Conservation (phyloP, 768 basidiomycete species). For the Mycena galopus region DNA sequence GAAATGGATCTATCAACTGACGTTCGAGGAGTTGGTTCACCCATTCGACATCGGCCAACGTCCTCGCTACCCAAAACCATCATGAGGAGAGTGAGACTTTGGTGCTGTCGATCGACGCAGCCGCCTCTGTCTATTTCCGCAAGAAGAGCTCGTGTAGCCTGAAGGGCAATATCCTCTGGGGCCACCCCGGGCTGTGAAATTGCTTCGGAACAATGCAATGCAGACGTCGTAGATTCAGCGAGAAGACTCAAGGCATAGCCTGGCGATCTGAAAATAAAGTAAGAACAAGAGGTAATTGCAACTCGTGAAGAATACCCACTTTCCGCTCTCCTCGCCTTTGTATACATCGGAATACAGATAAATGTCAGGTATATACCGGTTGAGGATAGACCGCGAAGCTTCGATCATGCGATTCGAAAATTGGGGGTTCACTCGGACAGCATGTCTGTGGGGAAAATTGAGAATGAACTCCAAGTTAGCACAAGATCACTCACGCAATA, state of each 20-base stretch:
- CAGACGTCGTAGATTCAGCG: slow-evolving; percentile 93
- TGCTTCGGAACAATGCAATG: slow-evolving; percentile 89
- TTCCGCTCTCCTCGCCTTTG: slow-evolving; percentile 97
- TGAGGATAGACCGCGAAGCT: slow-evolving; percentile 90
- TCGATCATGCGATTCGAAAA: slow-evolving; percentile 99
- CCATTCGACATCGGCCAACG: slow-evolving; percentile 90
- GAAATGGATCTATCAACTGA: slow-evolving; percentile 55
- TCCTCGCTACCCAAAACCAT: slow-evolving; percentile 99
- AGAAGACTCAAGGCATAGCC: slow-evolving; percentile 94
- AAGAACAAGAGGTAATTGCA: neutral
- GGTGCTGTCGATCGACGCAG: slow-evolving; percentile 92
- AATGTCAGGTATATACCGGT: slow-evolving; percentile 97
- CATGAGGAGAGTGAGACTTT: slow-evolving; percentile 85
- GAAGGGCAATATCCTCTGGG: slow-evolving; percentile 93
- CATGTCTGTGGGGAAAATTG: slow-evolving; percentile 70
- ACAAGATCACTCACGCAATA: slow-evolving; percentile 78
- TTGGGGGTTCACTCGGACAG: slow-evolving; percentile 96
- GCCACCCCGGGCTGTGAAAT: slow-evolving; percentile 85
- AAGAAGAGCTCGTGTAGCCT: slow-evolving; percentile 84
- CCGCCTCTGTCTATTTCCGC: slow-evolving; percentile 86
- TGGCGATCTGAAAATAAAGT: slow-evolving; percentile 76
- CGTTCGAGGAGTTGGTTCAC: slow-evolving; percentile 86
- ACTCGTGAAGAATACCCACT: slow-evolving; percentile 66
- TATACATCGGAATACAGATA: slow-evolving; percentile 99
- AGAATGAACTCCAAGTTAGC: slow-evolving; percentile 3